These are phyloP conservation scores for Scenedesmus sp. DNA, from an alignment of 163 green algal species.

Conservation along the genomic window DNA sequence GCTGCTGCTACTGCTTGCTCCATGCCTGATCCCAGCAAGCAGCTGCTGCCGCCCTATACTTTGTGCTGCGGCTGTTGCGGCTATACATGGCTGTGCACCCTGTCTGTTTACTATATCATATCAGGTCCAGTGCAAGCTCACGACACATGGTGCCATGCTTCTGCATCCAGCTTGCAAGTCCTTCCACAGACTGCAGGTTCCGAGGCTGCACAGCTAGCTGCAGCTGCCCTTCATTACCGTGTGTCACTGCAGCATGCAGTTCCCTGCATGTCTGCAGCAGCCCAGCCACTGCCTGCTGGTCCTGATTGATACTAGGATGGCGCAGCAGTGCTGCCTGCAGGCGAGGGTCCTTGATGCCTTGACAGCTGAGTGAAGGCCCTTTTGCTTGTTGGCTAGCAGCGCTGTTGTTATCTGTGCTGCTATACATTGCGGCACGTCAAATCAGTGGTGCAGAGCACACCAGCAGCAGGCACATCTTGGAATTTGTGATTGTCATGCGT, in stretches of 20 bases:
- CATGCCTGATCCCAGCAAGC: not conserved
- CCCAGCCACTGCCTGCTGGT: not conserved
- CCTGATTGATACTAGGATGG: no score
- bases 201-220: not conserved
- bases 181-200: not conserved
- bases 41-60: not conserved
- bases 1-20: slow-evolving; percentile 1
- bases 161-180: not conserved
- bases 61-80: not conserved
- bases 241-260: not conserved
- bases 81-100: not conserved
- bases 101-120: not conserved
- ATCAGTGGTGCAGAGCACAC: not conserved
- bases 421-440: not conserved
- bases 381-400: not conserved
- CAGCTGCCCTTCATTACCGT: not conserved
- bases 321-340: not conserved
- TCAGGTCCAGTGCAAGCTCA: not conserved
- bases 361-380: not conserved
- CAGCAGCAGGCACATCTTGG: not conserved
- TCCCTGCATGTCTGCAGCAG: not conserved
- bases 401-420: not conserved
- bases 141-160: not conserved
- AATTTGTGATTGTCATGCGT: not conserved
- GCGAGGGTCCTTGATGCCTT: not conserved